phyloP scores from a whole-genome alignment of 257 asterid genomes.

The Solanum phureja region DNA sequence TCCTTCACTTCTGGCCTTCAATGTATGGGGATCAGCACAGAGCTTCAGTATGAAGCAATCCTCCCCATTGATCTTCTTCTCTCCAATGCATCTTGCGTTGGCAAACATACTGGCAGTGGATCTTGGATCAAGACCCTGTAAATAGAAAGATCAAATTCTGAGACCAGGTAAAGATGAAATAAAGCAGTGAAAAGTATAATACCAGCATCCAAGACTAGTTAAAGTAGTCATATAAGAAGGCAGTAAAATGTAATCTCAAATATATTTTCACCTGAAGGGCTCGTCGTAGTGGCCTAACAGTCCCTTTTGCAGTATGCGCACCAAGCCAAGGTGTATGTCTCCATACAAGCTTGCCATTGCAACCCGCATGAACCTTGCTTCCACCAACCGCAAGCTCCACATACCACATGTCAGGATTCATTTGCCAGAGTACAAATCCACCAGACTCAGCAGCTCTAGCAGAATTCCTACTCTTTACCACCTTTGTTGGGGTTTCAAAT shows the following conservation, averaged over 20 bases:
- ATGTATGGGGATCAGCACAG: conserved; percentile 69
- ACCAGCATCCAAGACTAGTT: not conserved
- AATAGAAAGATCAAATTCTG: not conserved
- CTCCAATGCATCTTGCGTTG: conserved; percentile 81
- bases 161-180: not conserved
- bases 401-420: conserved; percentile 91
- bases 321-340: conserved; percentile 99
- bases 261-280: conserved; percentile 63
- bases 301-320: conserved; percentile 87
- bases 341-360: conserved; percentile 94
- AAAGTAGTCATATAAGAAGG: not conserved
- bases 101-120: conserved; percentile 82
- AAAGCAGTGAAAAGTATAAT: not conserved
- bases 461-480: conserved; percentile 65
- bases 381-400: conserved; percentile 93
- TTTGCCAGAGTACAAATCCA: conserved; percentile 89
- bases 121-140: conserved; percentile 91
- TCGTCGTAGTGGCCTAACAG: conserved; percentile 81
- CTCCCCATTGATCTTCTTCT: conserved; percentile 77
- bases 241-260: not conserved
- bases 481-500: conserved; percentile 78
- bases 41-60: conserved; percentile 94
- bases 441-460: conserved; percentile 78
- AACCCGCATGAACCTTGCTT: conserved; percentile 92
- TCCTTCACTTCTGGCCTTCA: conserved; percentile 90